phyloP scores from a whole-genome alignment of 2,329 filamentous ascomycete species.

The Periconia digitata region DNA sequence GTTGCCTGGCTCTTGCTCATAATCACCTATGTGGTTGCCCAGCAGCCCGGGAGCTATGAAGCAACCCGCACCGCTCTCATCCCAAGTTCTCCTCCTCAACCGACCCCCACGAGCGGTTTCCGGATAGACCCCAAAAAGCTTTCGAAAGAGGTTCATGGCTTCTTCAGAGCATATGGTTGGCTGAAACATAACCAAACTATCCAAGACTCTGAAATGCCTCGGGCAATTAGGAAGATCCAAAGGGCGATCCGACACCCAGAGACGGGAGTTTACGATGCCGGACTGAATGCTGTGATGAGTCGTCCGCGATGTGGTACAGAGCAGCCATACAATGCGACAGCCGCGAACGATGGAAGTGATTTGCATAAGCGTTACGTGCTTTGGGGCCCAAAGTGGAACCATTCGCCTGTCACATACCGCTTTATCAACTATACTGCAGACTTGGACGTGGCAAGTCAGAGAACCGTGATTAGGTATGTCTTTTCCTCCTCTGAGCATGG shows the following conservation, averaged over 20 bases:
- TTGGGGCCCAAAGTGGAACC: slow-evolving; percentile 33
- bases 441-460: slow-evolving; percentile 18
- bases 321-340: slow-evolving; percentile 24
- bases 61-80: slow-evolving; percentile 19
- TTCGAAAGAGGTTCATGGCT: slow-evolving; percentile 30
- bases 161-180: slow-evolving; percentile 34
- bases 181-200: slow-evolving; percentile 21
- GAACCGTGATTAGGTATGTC: slow-evolving; percentile 24
- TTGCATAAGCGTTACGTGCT: slow-evolving; percentile 26
- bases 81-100: slow-evolving; percentile 19
- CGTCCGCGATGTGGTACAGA: slow-evolving; percentile 28
- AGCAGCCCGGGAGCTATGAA: slow-evolving; percentile 2
- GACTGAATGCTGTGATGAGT: slow-evolving; percentile 27
- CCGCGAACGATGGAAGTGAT: slow-evolving; percentile 11
- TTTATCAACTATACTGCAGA: slow-evolving; percentile 29
- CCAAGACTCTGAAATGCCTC: slow-evolving; percentile 22
- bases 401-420: slow-evolving; percentile 27
- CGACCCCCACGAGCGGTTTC: slow-evolving; percentile 10
- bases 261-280: slow-evolving; percentile 27
- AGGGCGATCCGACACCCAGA: slow-evolving; percentile 24
- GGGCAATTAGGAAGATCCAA: slow-evolving; percentile 32
- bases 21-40: slow-evolving; percentile 9
- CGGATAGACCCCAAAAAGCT: slow-evolving; percentile 20
- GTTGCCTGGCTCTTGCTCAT: slow-evolving; percentile 7
- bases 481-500: background rate